Evolutionary conservation across 768 basidiomycete genomes (phyloP), one percentile per base, ranked within the genome.

Genomic region (Grammothele lineata): DNA sequence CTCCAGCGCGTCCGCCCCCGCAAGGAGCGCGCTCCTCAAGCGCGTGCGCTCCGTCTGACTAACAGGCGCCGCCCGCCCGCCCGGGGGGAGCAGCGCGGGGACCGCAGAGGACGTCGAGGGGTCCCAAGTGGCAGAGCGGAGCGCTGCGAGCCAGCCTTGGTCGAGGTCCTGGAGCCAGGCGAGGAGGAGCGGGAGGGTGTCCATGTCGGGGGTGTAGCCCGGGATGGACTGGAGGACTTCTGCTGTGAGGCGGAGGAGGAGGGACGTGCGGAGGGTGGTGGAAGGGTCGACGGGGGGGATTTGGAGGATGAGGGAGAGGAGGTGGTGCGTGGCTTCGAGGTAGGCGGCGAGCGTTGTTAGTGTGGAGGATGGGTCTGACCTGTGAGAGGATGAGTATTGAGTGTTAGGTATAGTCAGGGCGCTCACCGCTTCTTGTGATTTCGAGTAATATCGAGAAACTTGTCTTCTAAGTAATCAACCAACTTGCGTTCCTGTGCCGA

Each of bases 251-350:
- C 80, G 81, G 19, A 91, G 77, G n/a, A 90, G 70, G 49, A 80
- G 78, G 2, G 80, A 71, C 7, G 72, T 80, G 8, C 88, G 78
- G 4, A 90, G 70, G 12, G 79, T 67, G 4, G 82, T 77, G 3
- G 87, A 88, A 0, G 85, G 82, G 17, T 81, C 78, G 14, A 85
- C 62, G 11, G 88, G 87, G 0, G 87, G 88, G 40, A 89, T 85
- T 58, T 82, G 86, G 17, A 89, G 68, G 34, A 87, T 72, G 38
- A 91, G 59, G 0, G 75, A 70, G 10, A 90, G 66, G 17, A 89
- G 66, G 38, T 66, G 67, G 18, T 76, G 80, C 24, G 74, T 70
- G 3, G 79, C 76, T 22, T 71, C 70, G 24, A 91, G 75, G 55
- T 87, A 91, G 5, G 71, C 58, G 1, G 70, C 48, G 15, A 90